Evolutionary conservation across 2,329 filamentous ascomycete species (phyloP).

Genomic region (Colletotrichum orbiculare): DNA sequence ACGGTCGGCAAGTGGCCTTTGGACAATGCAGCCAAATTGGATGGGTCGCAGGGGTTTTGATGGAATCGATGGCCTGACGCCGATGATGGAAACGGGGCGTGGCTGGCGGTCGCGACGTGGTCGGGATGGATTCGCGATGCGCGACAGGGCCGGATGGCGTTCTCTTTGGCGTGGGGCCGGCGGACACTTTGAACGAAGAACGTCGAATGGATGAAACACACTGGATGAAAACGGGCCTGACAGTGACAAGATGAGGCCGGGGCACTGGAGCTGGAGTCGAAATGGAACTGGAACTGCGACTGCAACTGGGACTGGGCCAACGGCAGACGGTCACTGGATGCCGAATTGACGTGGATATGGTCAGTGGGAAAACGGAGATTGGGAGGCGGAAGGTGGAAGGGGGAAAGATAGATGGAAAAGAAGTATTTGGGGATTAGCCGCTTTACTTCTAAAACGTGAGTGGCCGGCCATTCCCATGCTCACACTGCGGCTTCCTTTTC

Average conservation of each 20-base stretch:
- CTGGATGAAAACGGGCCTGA: background rate
- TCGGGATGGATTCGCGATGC: conserved; percentile 33
- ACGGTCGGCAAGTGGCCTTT: background rate
- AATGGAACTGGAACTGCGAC: conserved; percentile 12
- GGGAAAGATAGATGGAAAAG: conserved; percentile 11
- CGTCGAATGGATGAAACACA: background rate
- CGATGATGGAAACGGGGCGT: conserved; percentile 19
- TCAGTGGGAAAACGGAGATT: conserved; percentile 12
- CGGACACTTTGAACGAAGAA: conserved; percentile 11
- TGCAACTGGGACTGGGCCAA: conserved; percentile 1
- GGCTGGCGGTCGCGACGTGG: background rate
- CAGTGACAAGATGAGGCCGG: conserved; percentile 8
- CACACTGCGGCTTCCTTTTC: conserved; percentile 19
- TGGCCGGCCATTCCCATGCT: conserved; percentile 23
- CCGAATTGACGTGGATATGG: conserved; percentile 16
- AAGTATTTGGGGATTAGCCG: conserved; percentile 33
- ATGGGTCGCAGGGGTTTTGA: background rate
- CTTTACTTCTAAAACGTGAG: conserved; percentile 33
- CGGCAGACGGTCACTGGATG: background rate
- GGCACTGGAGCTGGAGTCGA: background rate
- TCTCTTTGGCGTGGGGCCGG: conserved; percentile 25
- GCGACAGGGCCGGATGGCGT: conserved; percentile 19
- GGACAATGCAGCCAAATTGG: background rate
- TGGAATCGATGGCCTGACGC: conserved; percentile 1
- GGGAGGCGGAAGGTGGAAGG: conserved; percentile 2